These are phyloP conservation scores for Flaveria floridana DNA, from an alignment of 140 eudicot species.

Conservation along the genomic window DNA sequence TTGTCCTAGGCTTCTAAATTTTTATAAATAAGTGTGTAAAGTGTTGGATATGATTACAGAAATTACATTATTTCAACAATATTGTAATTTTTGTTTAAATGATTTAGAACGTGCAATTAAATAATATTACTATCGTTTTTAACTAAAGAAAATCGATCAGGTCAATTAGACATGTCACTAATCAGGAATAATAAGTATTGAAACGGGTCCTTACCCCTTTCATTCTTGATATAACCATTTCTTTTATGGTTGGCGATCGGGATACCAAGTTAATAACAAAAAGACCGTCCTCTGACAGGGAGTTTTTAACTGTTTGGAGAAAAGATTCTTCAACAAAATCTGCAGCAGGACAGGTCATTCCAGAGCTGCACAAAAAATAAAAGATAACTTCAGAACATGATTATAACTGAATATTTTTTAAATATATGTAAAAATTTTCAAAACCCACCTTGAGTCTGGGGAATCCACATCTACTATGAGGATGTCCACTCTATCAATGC, in stretches of 20 bases:
- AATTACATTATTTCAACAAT: background rate
- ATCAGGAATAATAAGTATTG: background rate
- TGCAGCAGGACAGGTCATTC: constrained; percentile 86
- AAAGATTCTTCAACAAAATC: constrained; percentile 78
- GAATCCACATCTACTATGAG: constrained; percentile 92
- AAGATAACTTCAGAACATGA: constrained; percentile 12
- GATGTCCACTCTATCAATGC: constrained; percentile 44
- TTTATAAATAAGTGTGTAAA: background rate
- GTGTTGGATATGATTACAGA: background rate
- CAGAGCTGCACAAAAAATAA: constrained; percentile 60
- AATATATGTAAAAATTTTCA: background rate
- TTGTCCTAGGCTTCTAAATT: background rate
- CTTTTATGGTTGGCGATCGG: constrained; percentile 65
- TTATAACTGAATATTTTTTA: background rate
- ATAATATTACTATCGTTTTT: too few relatives aligned
- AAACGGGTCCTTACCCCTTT: constrained; percentile 51
- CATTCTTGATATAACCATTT: constrained; percentile 61
- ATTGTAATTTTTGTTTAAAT: too few relatives aligned
- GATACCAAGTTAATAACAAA: constrained; percentile 79
- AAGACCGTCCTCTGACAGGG: constrained; percentile 69
- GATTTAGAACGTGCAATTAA: too few relatives aligned
- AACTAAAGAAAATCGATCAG: too few relatives aligned
- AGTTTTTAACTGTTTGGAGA: constrained; percentile 45
- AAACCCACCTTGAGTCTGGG: constrained; percentile 65
- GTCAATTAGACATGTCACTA: background rate